Conservation (phyloP, 108 stramenopile genomes). For the Nannochloropsis oceanica region DNA sequence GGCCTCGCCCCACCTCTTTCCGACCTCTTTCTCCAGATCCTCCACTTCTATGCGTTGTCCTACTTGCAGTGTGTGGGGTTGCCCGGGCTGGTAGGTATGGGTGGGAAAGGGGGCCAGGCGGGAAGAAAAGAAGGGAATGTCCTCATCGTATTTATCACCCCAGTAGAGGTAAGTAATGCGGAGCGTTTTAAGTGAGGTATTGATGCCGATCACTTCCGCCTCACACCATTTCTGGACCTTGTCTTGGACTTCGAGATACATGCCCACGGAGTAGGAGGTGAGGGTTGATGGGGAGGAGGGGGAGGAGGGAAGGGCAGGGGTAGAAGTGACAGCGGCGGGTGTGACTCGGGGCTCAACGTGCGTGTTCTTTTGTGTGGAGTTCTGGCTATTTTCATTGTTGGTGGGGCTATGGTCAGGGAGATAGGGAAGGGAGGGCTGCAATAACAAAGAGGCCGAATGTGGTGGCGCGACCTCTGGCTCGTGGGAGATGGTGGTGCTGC, state of each 20-base stretch:
- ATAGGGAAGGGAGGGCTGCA: too few species aligned
- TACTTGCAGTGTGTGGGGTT: background rate
- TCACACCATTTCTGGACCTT: conserved; percentile 25
- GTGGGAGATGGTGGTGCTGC: too few species aligned
- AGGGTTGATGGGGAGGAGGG: too few species aligned
- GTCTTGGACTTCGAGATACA: conserved; percentile 19
- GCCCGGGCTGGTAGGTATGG: conserved; percentile 16
- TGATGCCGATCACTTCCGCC: conserved; percentile 16
- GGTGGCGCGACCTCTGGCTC: too few species aligned
- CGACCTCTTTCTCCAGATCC: conserved; percentile 5
- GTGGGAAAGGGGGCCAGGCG: conserved; percentile 15
- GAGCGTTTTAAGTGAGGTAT: background rate
- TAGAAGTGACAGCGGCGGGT: too few species aligned
- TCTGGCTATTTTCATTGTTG: too few species aligned
- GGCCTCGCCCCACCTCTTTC: conserved; percentile 28
- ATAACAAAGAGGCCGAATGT: too few species aligned
- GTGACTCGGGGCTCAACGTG: too few species aligned
- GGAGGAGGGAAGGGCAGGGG: too few species aligned
- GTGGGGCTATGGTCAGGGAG: too few species aligned
- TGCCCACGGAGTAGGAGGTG: background rate
- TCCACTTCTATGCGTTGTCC: conserved; percentile 30
- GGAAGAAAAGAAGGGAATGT: background rate
- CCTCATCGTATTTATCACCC: conserved; percentile 28
- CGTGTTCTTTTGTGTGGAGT: too few species aligned
- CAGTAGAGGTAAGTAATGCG: conserved; percentile 29